Conservation (phyloP, 1,284 basidiomycete species). For the Austropuccinia psidii region DNA sequence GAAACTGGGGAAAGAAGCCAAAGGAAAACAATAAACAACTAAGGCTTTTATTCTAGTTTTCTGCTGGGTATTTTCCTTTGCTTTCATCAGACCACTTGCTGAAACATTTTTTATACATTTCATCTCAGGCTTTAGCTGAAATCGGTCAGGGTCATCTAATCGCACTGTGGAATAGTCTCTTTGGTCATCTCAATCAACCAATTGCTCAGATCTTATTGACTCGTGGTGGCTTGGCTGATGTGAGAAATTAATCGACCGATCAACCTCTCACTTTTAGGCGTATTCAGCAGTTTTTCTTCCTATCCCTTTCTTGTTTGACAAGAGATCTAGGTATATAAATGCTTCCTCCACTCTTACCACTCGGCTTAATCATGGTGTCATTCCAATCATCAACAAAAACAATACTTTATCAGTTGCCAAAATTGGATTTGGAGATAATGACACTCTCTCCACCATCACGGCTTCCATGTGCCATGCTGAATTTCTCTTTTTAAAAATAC, state of each 20-base stretch:
- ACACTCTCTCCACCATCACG: slow-evolving; percentile 93
- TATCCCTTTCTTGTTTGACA: slow-evolving; percentile 50
- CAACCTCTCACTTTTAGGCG: background rate
- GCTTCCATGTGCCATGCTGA: slow-evolving; percentile 96
- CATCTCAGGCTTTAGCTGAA: slow-evolving; percentile 82
- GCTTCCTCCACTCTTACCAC: slow-evolving; percentile 88
- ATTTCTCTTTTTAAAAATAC: slow-evolving; percentile 74
- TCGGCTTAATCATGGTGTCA: slow-evolving; percentile 76
- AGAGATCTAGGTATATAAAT: slow-evolving; percentile 78
- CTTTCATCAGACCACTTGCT: background rate
- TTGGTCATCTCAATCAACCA: slow-evolving; percentile 82
- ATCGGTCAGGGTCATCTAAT: slow-evolving; percentile 94
- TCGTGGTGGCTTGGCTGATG: slow-evolving; percentile 91
- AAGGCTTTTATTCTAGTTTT: background rate
- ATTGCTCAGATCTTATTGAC: slow-evolving; percentile 94
- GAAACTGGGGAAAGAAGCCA: slow-evolving; percentile 62
- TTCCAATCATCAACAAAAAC: slow-evolving; percentile 93
- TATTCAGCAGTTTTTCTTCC: background rate
- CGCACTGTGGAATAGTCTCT: slow-evolving; percentile 92
- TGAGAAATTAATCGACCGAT: too few species aligned
- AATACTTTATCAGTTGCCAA: slow-evolving; percentile 68
- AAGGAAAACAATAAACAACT: slow-evolving; percentile 91
- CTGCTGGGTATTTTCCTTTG: background rate
- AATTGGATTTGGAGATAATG: slow-evolving; percentile 99
- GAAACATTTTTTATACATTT: slow-evolving; percentile 6